Base-by-base conservation (phyloP, 2,329 filamentous ascomycete species). In the Zalaria obscura region DNA sequence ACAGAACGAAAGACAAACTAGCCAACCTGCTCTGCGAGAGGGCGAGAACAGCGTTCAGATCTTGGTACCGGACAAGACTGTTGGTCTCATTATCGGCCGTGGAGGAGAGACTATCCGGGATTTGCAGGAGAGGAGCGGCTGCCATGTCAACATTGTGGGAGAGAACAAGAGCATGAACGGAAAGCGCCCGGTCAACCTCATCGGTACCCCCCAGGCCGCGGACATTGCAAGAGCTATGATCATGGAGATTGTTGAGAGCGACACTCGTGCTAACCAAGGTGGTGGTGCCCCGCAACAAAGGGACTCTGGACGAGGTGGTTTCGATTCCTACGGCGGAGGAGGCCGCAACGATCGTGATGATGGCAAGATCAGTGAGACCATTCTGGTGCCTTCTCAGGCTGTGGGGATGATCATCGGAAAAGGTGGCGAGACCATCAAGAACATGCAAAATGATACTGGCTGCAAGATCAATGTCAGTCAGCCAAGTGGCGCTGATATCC, bases 401-500 rank as follows among this genome's bases (percentile, higher is more conserved):
- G 87, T 94, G 41, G 87, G 87, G 46, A 94, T 94, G 87, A 93
- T 94, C 49, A 94, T 94, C 46, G 87, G 88, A 49, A 93, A 93
- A 68, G 73, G 85, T 43, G 87, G 87, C 49, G 87, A 94, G 65
- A 93, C 87, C 0, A 94, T 94, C 57, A 86, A 88, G 49, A 85
- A 93, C 51, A 93, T 94, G 80, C 87, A 94, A 61, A 81, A 78
- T 55, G 73, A 69, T 28, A 91, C 85, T 4, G 83, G 84, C 36
- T 94, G 88, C 72, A 93, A 93, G 67, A 93, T 94, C 68, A 94
- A 94, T 54, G 87, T 94, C 26, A 83, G 84, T 28, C 83, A 84
- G 53, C 80, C 85, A 5, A 80, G 78, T 31, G 82, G 82, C 10
- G 80, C 82, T 39, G 86, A 93, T 56, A 73, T 78, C 44, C 80